Evolutionary conservation across 164 flowering plant genomes (phyloP), one percentile per base, ranked within the genome.

Genomic region (Amborella trichopoda): DNA sequence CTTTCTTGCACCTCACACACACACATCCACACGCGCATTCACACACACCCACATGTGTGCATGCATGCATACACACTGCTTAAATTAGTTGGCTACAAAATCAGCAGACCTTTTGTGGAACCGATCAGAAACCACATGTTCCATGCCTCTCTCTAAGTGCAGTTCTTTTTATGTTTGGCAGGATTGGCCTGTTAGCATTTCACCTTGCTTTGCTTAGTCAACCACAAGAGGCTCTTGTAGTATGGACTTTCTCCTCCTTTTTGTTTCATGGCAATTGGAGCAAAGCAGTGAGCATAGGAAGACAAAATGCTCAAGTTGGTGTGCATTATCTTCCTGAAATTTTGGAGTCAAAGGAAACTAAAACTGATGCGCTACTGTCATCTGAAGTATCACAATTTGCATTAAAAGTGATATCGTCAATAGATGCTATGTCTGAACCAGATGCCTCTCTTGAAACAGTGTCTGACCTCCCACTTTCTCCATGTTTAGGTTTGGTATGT

Each of bases 101-200:
- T n/a, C n/a, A n/a, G n/a, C n/a, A n/a, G n/a, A n/a, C n/a, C n/a
- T n/a, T n/a, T n/a, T n/a, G n/a, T n/a, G n/a, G n/a, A n/a, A n/a
- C n/a, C n/a, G n/a, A n/a, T n/a, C n/a, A n/a, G n/a, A n/a, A n/a
- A n/a, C n/a, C n/a, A n/a, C n/a, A n/a, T n/a, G n/a, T n/a, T n/a
- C n/a, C n/a, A n/a, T n/a, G n/a, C n/a, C n/a, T n/a, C n/a, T n/a
- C n/a, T n/a, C n/a, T n/a, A n/a, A n/a, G n/a, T n/a, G n/a, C n/a
- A n/a, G n/a, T n/a, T n/a, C n/a, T n/a, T n/a, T n/a, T n/a, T n/a
- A n/a, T 32, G 36, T 37, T n/a, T 37, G 4, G 50, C 81, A 90
- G 98, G 98, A 55, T 83, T 53, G 85, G 75, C 47, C 26, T 87
- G 48, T 55, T 91, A 66, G 77, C 82, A 23, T 87, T 91, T 78